Evolutionary conservation across 2,329 filamentous ascomycete genomes (phyloP).

Genomic region (Cordyceps tenuipes): DNA sequence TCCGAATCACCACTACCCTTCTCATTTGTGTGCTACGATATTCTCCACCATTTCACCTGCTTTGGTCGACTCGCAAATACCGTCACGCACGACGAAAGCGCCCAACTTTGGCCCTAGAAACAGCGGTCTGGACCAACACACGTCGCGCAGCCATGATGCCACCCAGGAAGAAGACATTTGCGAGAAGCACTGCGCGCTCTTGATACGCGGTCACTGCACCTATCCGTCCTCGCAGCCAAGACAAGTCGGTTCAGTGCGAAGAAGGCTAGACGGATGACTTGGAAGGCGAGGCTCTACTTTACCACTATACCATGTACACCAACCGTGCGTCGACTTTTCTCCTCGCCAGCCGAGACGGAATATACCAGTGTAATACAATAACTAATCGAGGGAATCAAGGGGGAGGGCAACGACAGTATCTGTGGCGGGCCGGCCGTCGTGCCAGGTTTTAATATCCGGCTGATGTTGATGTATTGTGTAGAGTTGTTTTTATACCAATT

Average conservation of each 20-base stretch:
- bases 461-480: slow-evolving; percentile 9
- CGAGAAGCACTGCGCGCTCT: background rate
- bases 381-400: background rate
- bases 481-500: slow-evolving; percentile 1
- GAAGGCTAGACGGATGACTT: slow-evolving; percentile 1
- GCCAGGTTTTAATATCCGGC: slow-evolving; percentile 7
- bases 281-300: background rate
- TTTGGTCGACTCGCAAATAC: background rate
- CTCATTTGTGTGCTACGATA: background rate
- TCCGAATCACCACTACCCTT: background rate
- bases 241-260: background rate
- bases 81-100: background rate
- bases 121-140: background rate
- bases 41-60: background rate
- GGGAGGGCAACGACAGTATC: background rate
- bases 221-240: background rate
- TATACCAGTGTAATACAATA: slow-evolving; percentile 6
- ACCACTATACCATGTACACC: slow-evolving; percentile 11
- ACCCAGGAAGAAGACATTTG: background rate
- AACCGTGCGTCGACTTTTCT: slow-evolving; percentile 13
- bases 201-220: background rate
- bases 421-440: slow-evolving; percentile 8
- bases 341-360: background rate
- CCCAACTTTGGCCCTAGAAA: background rate
- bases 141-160: background rate